Evolutionary conservation across 192 early-diverging fungal species (phyloP), one percentile per base, ranked within the genome.

Genomic region (Rhizophagus sp.): DNA sequence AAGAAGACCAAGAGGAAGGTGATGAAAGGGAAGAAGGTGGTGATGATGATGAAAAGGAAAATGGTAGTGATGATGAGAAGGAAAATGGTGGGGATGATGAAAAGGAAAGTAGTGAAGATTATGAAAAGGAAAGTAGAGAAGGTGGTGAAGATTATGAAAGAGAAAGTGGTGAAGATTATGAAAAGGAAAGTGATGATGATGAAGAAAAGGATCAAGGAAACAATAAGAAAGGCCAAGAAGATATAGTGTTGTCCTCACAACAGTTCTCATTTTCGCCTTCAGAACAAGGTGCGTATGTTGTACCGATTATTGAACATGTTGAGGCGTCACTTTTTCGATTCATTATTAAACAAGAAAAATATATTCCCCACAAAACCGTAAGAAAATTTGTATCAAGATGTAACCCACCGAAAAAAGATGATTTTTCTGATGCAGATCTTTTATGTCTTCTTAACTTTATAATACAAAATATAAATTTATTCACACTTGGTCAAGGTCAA

Each of bases 381-480:
- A 57, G 49, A 57, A 75, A 62, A 19, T 75, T 75, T 75, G 52
- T 34, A 33, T 62, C 73, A 75, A 33, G 30, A 75, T 61, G 73
- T 30, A 75, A 57, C 8, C 57, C 73, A 15, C 73, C 57, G 10
- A 75, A 75, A 75, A 57, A 75, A 10, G 49, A 57, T 62, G 52
- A 62, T 75, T 75, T 75, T 11, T 75, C 73, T 5, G 73, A 75
- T 75, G n/a, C 73, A 30, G 57, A 34, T 75, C 49, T 75, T 57
- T 75, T 75, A 62, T 75, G 73, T 75, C 49, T 75, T 75, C 73
- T 75, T 19, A 75, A 75, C 25, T 75, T 75, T 57, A 75, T 75
- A 57, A 75, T 17, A 4, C 49, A 72, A 49, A 72, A 72, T 39
- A 72, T 72, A 39, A 41, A n/a, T 49, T 39, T 72, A 22, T 72